A percentile compares a stretch with the other conserved stretches of the same genome.
Conservation (phyloP, 1,139 yeast species). For the Blastobotrys illinoisensis region DNA sequence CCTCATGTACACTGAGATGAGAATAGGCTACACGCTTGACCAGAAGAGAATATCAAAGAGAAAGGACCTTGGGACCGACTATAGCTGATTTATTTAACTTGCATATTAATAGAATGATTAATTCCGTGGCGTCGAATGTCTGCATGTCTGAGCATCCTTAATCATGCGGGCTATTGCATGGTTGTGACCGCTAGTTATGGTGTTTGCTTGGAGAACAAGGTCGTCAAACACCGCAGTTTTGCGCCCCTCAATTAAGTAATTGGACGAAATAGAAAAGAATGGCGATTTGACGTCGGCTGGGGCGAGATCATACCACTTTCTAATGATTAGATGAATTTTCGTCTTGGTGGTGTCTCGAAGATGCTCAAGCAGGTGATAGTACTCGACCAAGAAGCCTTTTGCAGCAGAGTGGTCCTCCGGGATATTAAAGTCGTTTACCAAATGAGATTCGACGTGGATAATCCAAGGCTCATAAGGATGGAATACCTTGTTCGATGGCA, state of each 20-base stretch:
- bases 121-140: too few species aligned
- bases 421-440: background rate
- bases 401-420: background rate
- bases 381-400: background rate
- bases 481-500: background rate
- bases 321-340: background rate
- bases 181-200: background rate
- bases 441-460: background rate
- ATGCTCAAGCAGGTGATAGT: background rate
- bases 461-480: background rate
- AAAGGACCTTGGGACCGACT: background rate
- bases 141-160: background rate
- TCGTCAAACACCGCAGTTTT: background rate
- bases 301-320: background rate
- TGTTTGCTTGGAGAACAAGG: background rate
- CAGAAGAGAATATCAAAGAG: background rate
- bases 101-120: background rate
- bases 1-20: constrained; percentile 15
- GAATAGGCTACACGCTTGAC: constrained; percentile 6
- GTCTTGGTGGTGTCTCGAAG: background rate
- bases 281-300: background rate
- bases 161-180: background rate
- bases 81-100: background rate
- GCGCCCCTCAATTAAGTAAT: background rate
- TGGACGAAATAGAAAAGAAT: background rate